These are phyloP conservation scores for Dactylellina haptotyla DNA, from an alignment of 2,329 filamentous ascomycete genomes.

Conservation along the genomic window DNA sequence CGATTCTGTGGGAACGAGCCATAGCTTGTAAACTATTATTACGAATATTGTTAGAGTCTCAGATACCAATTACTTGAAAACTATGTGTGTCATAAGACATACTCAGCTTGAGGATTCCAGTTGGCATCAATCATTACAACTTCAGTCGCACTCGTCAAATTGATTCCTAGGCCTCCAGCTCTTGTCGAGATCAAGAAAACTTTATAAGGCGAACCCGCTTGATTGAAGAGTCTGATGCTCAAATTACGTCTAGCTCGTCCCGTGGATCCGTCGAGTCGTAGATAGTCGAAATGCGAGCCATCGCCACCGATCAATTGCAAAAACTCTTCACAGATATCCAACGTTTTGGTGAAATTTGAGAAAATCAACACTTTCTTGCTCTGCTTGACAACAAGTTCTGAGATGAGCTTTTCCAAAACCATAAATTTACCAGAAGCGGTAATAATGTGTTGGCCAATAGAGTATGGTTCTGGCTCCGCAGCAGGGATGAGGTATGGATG, in stretches of 20 bases:
- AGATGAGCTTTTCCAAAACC: conserved; percentile 66
- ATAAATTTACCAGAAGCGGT: conserved; percentile 69
- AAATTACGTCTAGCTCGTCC: conserved; percentile 66
- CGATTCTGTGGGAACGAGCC: conserved; percentile 68
- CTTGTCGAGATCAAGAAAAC: conserved; percentile 69
- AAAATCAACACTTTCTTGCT: conserved; percentile 70
- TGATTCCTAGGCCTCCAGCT: conserved; percentile 69
- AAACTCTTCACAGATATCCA: conserved; percentile 67
- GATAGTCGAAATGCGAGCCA: conserved; percentile 63
- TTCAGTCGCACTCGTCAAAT: conserved; percentile 67
- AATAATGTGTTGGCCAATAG: conserved; percentile 65
- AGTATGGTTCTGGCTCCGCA: conserved; percentile 64
- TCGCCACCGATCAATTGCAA: conserved; percentile 63
- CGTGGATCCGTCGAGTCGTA: conserved; percentile 67
- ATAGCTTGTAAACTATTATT: conserved; percentile 65
- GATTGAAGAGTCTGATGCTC: conserved; percentile 67
- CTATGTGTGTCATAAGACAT: conserved; percentile 2
- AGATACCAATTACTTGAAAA: no score
- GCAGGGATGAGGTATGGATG: conserved; percentile 67
- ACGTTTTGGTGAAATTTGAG: conserved; percentile 66
- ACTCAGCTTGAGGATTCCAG: conserved; percentile 58
- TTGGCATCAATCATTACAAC: conserved; percentile 68
- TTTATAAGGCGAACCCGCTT: conserved; percentile 63
- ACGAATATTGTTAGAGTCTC: conserved; percentile 66
- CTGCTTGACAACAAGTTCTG: conserved; percentile 65